Conservation (phyloP, 2,329 filamentous ascomycete genomes). For the Cladosporium velox region DNA sequence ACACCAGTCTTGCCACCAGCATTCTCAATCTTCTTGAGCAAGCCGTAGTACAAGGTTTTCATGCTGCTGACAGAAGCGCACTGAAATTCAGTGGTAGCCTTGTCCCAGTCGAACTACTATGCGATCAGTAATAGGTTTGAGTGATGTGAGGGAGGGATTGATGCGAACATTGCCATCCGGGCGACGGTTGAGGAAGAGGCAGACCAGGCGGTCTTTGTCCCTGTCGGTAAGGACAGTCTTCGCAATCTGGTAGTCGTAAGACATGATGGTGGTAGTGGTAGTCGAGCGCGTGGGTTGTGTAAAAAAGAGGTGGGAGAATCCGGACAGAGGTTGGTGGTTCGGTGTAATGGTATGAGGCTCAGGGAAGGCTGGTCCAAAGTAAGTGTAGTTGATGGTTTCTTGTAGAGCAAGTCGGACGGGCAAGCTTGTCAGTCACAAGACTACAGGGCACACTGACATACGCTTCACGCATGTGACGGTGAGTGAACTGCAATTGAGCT, state of each 20-base stretch:
- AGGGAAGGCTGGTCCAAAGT: not conserved
- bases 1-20: conserved; percentile 27
- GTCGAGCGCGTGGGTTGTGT: not conserved
- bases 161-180: conserved; percentile 23
- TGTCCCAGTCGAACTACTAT: conserved; percentile 31
- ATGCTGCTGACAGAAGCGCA: conserved; percentile 24
- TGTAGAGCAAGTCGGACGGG: not conserved
- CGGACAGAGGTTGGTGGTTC: not conserved
- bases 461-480: not conserved
- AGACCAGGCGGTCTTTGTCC: not conserved
- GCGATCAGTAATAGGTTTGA: too few relatives aligned
- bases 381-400: not conserved
- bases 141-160: not conserved
- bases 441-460: not conserved
- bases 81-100: conserved; percentile 30
- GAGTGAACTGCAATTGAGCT: not conserved
- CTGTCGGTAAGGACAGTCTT: conserved; percentile 13
- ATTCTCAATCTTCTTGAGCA: conserved; percentile 34
- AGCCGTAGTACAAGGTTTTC: conserved; percentile 19
- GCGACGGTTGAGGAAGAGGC: conserved; percentile 30
- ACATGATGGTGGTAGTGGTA: conserved; percentile 19
- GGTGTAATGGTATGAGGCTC: not conserved
- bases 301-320: not conserved
- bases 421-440: not conserved
- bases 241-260: conserved; percentile 33